Percentiles rank a stretch among this genome's conserved stretches.
Conservation (phyloP, 78 protist species). For the Pigoraptor vietnamica region DNA sequence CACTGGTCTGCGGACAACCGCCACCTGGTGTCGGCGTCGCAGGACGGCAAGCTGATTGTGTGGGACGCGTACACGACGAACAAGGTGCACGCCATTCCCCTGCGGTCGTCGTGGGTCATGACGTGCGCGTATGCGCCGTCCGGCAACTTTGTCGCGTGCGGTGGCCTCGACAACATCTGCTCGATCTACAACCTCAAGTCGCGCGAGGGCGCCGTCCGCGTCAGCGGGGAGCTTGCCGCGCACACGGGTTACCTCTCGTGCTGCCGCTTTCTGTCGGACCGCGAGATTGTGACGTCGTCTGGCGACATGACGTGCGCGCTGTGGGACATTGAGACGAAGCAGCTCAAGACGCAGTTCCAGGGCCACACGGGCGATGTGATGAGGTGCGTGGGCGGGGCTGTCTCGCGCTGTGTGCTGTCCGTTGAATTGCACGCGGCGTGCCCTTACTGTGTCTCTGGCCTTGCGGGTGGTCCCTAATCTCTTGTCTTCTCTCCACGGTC, state of each 20-base stretch:
- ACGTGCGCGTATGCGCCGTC: conserved; percentile 94
- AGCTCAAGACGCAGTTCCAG: conserved; percentile 13
- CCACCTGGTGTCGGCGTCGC: conserved; percentile 88
- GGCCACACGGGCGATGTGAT: conserved; percentile 94
- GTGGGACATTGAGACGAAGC: conserved; percentile 85
- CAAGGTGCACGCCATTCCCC: conserved; percentile 83
- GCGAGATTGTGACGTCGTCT: conserved; percentile 71
- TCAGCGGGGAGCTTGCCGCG: conserved; percentile 61
- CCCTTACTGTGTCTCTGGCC: background rate
- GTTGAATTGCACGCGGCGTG: background rate
- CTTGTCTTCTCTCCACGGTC: background rate
- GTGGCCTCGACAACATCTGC: conserved; percentile 95
- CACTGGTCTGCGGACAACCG: conserved; percentile 83
- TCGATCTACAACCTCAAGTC: conserved; percentile 73
- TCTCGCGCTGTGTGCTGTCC: background rate
- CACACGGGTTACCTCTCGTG: conserved; percentile 93
- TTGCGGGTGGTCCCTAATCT: background rate
- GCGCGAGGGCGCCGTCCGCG: conserved; percentile 58
- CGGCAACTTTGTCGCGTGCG: conserved; percentile 87
- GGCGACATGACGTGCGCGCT: conserved; percentile 88
- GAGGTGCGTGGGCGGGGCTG: conserved; percentile 37
- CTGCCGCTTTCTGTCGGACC: conserved; percentile 85
- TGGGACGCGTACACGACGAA: conserved; percentile 85
- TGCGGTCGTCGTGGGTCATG: conserved; percentile 93
- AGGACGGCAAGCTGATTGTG: conserved; percentile 92